Evolutionary conservation across 306 rosid genomes (phyloP).

Genomic region (Ziziphus jujuba): DNA sequence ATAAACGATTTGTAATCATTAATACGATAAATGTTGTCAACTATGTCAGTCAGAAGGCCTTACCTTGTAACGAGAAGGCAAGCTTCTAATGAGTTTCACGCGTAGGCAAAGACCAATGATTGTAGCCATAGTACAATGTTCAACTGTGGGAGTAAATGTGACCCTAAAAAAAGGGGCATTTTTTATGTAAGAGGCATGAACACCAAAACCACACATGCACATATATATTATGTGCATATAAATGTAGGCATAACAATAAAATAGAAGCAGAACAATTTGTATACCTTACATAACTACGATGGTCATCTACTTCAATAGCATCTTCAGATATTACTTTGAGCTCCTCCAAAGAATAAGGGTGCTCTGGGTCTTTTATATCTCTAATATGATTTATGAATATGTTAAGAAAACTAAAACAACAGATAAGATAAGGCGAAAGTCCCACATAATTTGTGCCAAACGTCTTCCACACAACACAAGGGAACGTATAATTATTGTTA

Average conservation of each 20-base stretch:
- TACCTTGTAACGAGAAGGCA: slow-evolving; percentile 91
- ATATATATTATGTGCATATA: neutral
- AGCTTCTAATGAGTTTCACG: slow-evolving; percentile 84
- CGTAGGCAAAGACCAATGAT: slow-evolving; percentile 90
- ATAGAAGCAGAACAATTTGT: neutral
- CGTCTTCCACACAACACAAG: neutral
- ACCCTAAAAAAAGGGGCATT: slow-evolving; percentile 48
- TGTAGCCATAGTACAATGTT: slow-evolving; percentile 97
- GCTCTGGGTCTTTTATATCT: slow-evolving; percentile 94
- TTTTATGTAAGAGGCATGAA: neutral
- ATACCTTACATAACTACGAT: slow-evolving; percentile 74
- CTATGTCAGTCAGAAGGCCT: neutral
- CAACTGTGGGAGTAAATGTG: slow-evolving; percentile 91
- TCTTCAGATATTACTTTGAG: slow-evolving; percentile 92
- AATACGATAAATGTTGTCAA: neutral
- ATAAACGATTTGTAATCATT: no score
- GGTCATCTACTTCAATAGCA: slow-evolving; percentile 78
- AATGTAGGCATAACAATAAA: neutral
- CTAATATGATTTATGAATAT: slow-evolving; percentile 70
- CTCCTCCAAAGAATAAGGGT: slow-evolving; percentile 91
- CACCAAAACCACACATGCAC: neutral
- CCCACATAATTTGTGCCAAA: neutral
- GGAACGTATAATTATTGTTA: neutral
- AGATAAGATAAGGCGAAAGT: neutral
- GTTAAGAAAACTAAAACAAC: slow-evolving; percentile 44